Percentiles rank a stretch among this genome's conserved stretches.
Conservation (phyloP, 2,329 filamentous ascomycete genomes). For the Aspergillus neoniger region DNA sequence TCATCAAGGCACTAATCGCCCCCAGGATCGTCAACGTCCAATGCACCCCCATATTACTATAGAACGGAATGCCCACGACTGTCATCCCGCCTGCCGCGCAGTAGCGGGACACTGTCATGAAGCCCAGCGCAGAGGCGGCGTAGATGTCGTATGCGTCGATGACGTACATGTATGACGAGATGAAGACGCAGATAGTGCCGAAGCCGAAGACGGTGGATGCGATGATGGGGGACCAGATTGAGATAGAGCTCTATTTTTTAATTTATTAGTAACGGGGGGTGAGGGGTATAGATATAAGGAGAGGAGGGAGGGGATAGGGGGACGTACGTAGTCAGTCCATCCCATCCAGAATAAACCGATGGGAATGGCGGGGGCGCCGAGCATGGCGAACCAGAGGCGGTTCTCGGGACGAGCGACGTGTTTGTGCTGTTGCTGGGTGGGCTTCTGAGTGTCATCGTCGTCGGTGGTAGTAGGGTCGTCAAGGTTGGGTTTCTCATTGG, state of each 20-base stretch:
- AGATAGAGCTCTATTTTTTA: conserved; percentile 43
- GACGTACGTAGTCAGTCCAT: conserved; percentile 48
- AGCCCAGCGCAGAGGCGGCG: conserved; percentile 52
- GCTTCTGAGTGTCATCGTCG: neutral
- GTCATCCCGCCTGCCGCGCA: conserved; percentile 43
- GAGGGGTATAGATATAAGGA: neutral
- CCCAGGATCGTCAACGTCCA: conserved; percentile 48
- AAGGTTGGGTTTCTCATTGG: neutral
- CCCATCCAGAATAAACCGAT: conserved; percentile 62
- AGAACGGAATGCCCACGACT: conserved; percentile 41
- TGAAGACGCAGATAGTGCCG: conserved; percentile 53
- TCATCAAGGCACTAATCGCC: conserved; percentile 40
- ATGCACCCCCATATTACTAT: conserved; percentile 46
- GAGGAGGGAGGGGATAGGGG: neutral
- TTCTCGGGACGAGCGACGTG: conserved; percentile 50
- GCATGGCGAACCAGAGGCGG: conserved; percentile 57
- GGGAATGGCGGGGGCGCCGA: conserved; percentile 54
- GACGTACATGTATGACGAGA: conserved; percentile 58
- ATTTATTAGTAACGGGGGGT: conserved; percentile 8
- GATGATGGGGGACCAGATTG: conserved; percentile 54
- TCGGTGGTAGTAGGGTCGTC: neutral
- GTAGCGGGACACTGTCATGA: conserved; percentile 48
- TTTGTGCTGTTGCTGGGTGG: neutral
- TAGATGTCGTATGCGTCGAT: conserved; percentile 60
- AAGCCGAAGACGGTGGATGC: conserved; percentile 57